Conservation (phyloP, 2,329 filamentous ascomycete genomes). For the Xylaria sp. region DNA sequence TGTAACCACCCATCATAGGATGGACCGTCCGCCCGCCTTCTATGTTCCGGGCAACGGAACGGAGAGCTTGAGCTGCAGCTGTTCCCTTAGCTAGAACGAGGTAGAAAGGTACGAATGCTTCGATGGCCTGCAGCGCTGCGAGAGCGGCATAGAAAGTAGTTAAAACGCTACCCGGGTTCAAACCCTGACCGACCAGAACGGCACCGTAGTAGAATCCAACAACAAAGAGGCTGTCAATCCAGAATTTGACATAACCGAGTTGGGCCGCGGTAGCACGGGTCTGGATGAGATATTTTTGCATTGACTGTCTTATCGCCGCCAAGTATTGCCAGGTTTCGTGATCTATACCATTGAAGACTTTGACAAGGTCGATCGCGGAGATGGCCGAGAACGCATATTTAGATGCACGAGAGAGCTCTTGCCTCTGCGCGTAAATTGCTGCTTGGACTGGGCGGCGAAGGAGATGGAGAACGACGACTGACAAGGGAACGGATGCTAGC, state of each 20-base stretch:
- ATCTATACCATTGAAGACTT: slow-evolving; percentile 81
- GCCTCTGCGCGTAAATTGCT: slow-evolving; percentile 75
- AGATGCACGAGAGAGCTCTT: slow-evolving; percentile 73
- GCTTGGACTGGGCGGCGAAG: slow-evolving; percentile 70
- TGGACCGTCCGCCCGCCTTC: slow-evolving; percentile 42
- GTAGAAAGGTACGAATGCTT: slow-evolving; percentile 79
- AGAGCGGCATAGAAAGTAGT: slow-evolving; percentile 88
- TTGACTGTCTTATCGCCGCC: slow-evolving; percentile 65
- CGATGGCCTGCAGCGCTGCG: slow-evolving; percentile 78
- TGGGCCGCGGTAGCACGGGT: slow-evolving; percentile 76
- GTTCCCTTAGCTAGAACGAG: slow-evolving; percentile 82
- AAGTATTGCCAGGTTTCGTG: slow-evolving; percentile 75
- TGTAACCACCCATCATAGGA: slow-evolving; percentile 48
- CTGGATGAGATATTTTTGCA: slow-evolving; percentile 72
- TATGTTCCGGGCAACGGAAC: slow-evolving; percentile 53
- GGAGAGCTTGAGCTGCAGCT: slow-evolving; percentile 73
- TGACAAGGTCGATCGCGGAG: slow-evolving; percentile 82
- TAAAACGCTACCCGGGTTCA: slow-evolving; percentile 73
- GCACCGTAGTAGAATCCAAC: slow-evolving; percentile 91
- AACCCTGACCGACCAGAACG: slow-evolving; percentile 70
- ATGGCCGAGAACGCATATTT: slow-evolving; percentile 77
- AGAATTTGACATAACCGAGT: slow-evolving; percentile 76
- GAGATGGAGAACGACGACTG: slow-evolving; percentile 67
- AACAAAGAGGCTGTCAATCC: slow-evolving; percentile 82
- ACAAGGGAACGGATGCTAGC: slow-evolving; percentile 76